These are phyloP conservation scores for Symmetrospora coprosmae DNA, from an alignment of 768 basidiomycete genomes.

Conservation along the genomic window DNA sequence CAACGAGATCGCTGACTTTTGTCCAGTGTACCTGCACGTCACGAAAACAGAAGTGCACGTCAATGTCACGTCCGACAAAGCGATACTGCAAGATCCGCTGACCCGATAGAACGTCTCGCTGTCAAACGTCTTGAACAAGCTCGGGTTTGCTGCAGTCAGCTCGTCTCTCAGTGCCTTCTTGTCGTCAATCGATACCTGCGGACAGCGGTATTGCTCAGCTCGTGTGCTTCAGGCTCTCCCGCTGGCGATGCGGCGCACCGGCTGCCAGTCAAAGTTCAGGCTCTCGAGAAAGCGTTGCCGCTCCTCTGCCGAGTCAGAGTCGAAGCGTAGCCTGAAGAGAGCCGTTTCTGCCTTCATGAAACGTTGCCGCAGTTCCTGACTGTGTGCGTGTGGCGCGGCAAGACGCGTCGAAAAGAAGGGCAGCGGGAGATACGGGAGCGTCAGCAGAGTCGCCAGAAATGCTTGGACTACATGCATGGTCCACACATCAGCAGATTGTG, in stretches of 20 bases:
- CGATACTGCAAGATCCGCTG: not conserved
- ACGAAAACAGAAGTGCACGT: not conserved
- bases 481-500: not conserved
- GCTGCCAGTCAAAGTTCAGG: conserved; percentile 39
- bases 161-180: conserved; percentile 43
- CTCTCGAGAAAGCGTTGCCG: conserved; percentile 46
- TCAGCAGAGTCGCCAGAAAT: not conserved
- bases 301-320: conserved; percentile 48
- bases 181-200: conserved; percentile 51
- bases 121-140: conserved; percentile 41
- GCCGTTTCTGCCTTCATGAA: conserved; percentile 80
- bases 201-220: not conserved
- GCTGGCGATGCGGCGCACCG: conserved; percentile 25
- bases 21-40: conserved; percentile 76
- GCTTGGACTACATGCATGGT: too few relatives aligned
- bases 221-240: not conserved
- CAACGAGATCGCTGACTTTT: conserved; percentile 80
- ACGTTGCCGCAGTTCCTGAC: conserved; percentile 73
- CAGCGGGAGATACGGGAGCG: not conserved
- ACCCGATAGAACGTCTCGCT: conserved; percentile 68
- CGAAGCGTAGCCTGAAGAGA: conserved; percentile 69
- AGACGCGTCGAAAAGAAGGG: not conserved
- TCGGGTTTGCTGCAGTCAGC: conserved; percentile 44
- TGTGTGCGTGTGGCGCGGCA: conserved; percentile 34
- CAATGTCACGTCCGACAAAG: not conserved